Conservation (phyloP, 2,329 filamentous ascomycete species). For the Drechslera avenae region DNA sequence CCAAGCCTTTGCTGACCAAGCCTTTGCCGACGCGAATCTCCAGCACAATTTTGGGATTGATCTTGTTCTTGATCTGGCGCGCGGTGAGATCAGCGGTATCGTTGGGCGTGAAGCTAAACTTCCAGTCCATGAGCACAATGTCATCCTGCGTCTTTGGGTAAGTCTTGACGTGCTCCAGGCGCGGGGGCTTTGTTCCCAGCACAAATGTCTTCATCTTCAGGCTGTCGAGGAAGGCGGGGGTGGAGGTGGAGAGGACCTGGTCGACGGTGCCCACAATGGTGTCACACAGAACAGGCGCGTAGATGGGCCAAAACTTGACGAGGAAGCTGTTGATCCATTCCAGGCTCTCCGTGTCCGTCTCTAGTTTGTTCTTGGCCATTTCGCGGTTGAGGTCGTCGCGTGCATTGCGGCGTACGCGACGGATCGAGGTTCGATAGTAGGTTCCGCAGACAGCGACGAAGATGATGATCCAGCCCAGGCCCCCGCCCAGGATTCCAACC, state of each 20-base stretch:
- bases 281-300: conserved; percentile 88
- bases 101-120: conserved; percentile 98
- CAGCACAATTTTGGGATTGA: conserved; percentile 95
- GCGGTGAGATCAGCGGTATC: conserved; percentile 90
- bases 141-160: conserved; percentile 96
- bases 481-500: conserved; percentile 85
- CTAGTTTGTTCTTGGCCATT: conserved; percentile 82
- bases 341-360: conserved; percentile 87
- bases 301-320: conserved; percentile 99
- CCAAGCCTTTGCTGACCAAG: conserved; percentile 93
- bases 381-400: conserved; percentile 91
- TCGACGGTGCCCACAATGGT: conserved; percentile 94
- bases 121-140: conserved; percentile 98
- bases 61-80: conserved; percentile 88
- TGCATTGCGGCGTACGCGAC: conserved; percentile 92
- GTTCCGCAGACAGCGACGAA: conserved; percentile 91
- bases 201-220: conserved; percentile 92
- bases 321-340: conserved; percentile 99
- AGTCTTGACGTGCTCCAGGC: conserved; percentile 97
- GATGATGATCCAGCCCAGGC: conserved; percentile 89
- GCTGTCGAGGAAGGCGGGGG: conserved; percentile 90
- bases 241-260: conserved; percentile 91
- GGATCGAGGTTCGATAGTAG: conserved; percentile 94
- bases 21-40: conserved; percentile 95
- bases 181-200: conserved; percentile 90